Percentiles rank a stretch among this genome's conserved stretches.
Evolutionary conservation across 1,284 basidiomycete genomes (phyloP).

Genomic region (Microstroma glucosiphilum): DNA sequence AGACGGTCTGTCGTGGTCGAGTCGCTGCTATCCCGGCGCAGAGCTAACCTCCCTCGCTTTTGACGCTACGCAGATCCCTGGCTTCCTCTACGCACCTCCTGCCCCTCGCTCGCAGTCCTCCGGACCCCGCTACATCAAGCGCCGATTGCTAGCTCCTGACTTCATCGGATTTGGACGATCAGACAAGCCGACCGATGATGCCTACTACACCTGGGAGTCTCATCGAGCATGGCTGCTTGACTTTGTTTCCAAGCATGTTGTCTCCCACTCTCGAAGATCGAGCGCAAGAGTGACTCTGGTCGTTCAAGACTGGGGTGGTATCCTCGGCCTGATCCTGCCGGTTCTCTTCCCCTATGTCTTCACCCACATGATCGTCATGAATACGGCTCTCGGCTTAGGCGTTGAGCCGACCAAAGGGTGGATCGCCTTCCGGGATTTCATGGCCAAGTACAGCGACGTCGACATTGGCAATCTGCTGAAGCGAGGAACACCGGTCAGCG

Average conservation of each 20-base stretch:
- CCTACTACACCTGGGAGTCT: slow-evolving; percentile 8
- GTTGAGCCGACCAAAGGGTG: slow-evolving; percentile 7
- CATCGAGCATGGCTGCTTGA: slow-evolving; percentile 12
- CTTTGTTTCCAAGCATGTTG: slow-evolving; percentile 7
- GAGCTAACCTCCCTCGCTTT: no score
- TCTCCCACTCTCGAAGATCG: background rate
- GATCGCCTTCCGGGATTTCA: slow-evolving; percentile 9
- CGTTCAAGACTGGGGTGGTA: slow-evolving; percentile 11
- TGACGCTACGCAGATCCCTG: slow-evolving; percentile 1
- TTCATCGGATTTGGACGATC: slow-evolving; percentile 11
- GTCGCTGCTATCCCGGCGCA: background rate
- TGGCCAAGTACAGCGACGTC: background rate
- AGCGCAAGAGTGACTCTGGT: slow-evolving; percentile 7
- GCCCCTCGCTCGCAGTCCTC: background rate
- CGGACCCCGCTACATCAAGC: background rate
- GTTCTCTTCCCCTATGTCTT: slow-evolving; percentile 12
- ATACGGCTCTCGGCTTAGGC: slow-evolving; percentile 10
- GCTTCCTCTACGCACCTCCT: slow-evolving; percentile 4
- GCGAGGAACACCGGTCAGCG: slow-evolving; percentile 4
- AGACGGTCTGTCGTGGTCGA: background rate
- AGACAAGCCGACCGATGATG: slow-evolving; percentile 12
- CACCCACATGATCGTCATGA: slow-evolving; percentile 13
- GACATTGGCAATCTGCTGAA: slow-evolving; percentile 8
- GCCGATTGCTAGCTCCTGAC: slow-evolving; percentile 7
- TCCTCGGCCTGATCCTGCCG: slow-evolving; percentile 13